phyloP scores from a whole-genome alignment of 371 early-diverging fungal genomes.

The Mortierella sp. region DNA sequence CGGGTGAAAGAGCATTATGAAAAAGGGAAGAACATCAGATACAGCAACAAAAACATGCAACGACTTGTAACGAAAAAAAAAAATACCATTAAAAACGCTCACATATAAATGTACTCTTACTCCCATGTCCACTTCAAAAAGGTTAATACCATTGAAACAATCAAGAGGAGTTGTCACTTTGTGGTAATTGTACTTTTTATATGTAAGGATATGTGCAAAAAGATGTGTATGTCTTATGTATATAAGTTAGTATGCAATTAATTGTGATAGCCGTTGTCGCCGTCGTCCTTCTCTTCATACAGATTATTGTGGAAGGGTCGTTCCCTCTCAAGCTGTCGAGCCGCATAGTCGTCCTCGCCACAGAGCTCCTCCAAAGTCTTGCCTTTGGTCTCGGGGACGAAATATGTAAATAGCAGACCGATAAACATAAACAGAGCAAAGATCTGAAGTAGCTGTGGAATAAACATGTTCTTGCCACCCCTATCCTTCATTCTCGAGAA shows the following conservation, averaged over 20 bases:
- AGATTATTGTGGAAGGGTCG: conserved; percentile 18
- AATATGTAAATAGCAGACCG: conserved; percentile 50
- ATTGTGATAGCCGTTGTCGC: too few relatives aligned
- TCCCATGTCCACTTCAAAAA: too few relatives aligned
- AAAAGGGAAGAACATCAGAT: neutral
- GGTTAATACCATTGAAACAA: too few relatives aligned
- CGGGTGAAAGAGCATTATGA: too few relatives aligned
- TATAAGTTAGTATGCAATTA: too few relatives aligned
- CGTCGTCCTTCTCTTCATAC: conserved; percentile 25
- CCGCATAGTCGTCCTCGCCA: conserved; percentile 45
- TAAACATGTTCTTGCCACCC: conserved; percentile 57
- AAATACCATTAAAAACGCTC: neutral
- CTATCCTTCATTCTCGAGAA: conserved; percentile 60
- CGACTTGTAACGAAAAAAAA: neutral
- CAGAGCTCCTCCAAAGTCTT: conserved; percentile 65
- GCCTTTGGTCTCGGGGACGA: conserved; percentile 55
- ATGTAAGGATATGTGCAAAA: too few relatives aligned
- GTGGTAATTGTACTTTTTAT: too few relatives aligned
- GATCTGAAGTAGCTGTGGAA: conserved; percentile 29
- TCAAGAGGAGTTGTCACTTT: too few relatives aligned
- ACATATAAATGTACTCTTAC: too few relatives aligned
- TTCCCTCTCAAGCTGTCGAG: conserved; percentile 19
- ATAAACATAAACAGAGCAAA: conserved; percentile 63
- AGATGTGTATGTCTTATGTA: too few relatives aligned
- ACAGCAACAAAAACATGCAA: too few relatives aligned